Evolutionary conservation across 2,329 filamentous ascomycete genomes (phyloP).

Genomic region (Trichoderma atrobrunneum): DNA sequence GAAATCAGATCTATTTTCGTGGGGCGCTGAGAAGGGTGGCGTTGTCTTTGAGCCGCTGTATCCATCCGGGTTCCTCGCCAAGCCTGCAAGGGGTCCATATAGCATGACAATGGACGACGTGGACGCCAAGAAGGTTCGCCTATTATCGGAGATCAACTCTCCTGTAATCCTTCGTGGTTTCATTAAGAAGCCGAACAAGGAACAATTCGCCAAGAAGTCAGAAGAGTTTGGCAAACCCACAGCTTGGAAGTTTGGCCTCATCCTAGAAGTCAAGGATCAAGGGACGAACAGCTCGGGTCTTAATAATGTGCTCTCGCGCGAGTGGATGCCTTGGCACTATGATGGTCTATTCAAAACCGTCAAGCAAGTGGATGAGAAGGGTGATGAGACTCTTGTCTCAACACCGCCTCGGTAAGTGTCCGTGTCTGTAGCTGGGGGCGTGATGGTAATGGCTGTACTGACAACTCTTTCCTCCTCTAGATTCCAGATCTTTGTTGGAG

Average conservation of each 20-base stretch:
- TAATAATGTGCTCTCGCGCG: slow-evolving; percentile 53
- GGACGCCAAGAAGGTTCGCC: slow-evolving; percentile 44
- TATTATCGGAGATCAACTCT: slow-evolving; percentile 48
- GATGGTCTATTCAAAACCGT: slow-evolving; percentile 56
- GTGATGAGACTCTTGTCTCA: slow-evolving; percentile 41
- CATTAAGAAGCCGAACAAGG: slow-evolving; percentile 42
- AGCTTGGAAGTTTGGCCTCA: slow-evolving; percentile 52
- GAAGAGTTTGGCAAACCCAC: slow-evolving; percentile 46
- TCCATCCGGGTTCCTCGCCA: slow-evolving; percentile 43
- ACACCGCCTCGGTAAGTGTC: slow-evolving; percentile 41
- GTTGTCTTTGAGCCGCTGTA: slow-evolving; percentile 47
- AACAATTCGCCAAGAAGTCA: slow-evolving; percentile 45
- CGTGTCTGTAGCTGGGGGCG: background rate
- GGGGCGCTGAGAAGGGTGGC: slow-evolving; percentile 36
- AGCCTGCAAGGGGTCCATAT: slow-evolving; percentile 33
- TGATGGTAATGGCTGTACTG: background rate
- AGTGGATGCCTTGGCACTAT: slow-evolving; percentile 58
- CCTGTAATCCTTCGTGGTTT: slow-evolving; percentile 55
- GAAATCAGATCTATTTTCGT: slow-evolving; percentile 44
- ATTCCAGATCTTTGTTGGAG: slow-evolving; percentile 53
- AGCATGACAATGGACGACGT: slow-evolving; percentile 42
- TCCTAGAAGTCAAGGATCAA: slow-evolving; percentile 51
- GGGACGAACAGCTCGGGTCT: slow-evolving; percentile 42
- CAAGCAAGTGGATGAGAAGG: slow-evolving; percentile 38
- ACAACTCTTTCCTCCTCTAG: slow-evolving; percentile 23